A percentile compares a stretch with the other conserved stretches of the same genome.
phyloP scores from a whole-genome alignment of 2,329 filamentous ascomycete genomes.

The Lachnellula cervina region DNA sequence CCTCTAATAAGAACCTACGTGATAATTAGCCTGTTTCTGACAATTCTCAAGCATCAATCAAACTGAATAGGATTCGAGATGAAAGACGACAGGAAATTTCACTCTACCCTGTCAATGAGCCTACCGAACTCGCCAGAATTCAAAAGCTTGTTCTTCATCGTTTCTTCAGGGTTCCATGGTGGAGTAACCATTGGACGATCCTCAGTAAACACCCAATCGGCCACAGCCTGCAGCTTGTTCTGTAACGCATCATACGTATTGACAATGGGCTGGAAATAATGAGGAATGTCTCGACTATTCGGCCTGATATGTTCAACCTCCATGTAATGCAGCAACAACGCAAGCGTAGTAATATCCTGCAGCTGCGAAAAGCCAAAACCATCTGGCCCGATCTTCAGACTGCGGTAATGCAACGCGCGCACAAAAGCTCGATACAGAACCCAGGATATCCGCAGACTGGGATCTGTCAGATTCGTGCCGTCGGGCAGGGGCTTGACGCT shows the following conservation, averaged over 20 bases:
- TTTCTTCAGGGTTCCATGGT: not conserved
- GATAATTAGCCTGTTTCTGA: not conserved
- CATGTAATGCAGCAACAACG: not conserved
- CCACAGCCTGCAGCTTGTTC: not conserved
- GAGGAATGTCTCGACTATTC: not conserved
- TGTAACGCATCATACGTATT: not conserved
- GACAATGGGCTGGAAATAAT: not conserved
- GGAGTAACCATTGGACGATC: not conserved
- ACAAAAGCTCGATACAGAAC: constrained; percentile 14
- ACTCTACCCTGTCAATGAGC: not conserved
- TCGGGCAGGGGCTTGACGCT: not conserved
- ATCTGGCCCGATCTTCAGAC: not conserved
- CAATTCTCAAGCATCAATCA: too few relatives aligned
- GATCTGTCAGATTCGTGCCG: constrained; percentile 1
- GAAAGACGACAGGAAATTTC: not conserved
- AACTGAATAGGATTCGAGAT: too few relatives aligned
- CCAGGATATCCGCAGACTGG: constrained; percentile 2
- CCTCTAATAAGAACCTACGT: not conserved
- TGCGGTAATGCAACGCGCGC: constrained; percentile 14
- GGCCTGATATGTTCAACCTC: constrained; percentile 1
- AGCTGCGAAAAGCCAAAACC: constrained; percentile 2
- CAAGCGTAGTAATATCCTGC: not conserved
- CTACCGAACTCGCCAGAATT: not conserved
- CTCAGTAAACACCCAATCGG: not conserved
- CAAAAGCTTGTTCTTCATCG: not conserved